Evolutionary conservation across 495 filamentous ascomycete genomes (phyloP), one percentile per base, ranked within the genome.

Genomic region (Hypoxylon subgilvum): DNA sequence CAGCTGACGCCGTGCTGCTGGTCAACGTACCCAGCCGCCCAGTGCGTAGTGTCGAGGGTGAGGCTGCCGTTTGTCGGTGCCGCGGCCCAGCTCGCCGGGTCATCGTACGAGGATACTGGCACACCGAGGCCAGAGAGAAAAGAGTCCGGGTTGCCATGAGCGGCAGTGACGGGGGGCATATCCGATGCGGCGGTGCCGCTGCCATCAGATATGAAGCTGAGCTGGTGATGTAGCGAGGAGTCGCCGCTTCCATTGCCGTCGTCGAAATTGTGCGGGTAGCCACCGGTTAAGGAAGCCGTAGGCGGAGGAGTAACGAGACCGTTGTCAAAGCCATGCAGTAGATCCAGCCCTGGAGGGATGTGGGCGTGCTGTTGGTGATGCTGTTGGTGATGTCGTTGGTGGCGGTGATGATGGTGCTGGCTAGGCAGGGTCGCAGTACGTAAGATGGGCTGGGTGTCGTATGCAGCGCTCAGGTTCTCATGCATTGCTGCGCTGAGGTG

Each of bases 391-490:
- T n/a, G n/a, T n/a, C n/a, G n/a, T n/a, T n/a, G n/a, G 64, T 5
- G 48, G 22, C 56, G 54, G 12, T 44, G 42, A 2, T 54, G 51
- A 23, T 52, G 31, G 13, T 18, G n/a, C 13, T 68, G 50, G n/a
- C 59, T 42, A 6, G 67, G 52, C 16, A 64, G 10, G 3, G 62
- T 48, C 1, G 43, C 48, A 1, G 49, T 25, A 6, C 34, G 18
- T 0, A 41, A 23, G 12, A 36, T 34, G 2, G 57, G 49, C 13
- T 48, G 31, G 1, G 49, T 36, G 4, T 73, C 70, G 66, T 75
- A 78, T 4, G 71, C 71, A 1, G 72, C 52, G 38, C 72, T 69
- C 35, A 78, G 72, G 41, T 74, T 76, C 52, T 80, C 78, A 46
- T 68, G 73, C 74, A 79, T 79, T 23, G 57, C 65, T 0, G 76